These are phyloP conservation scores for Vanderwaltozyma polyspora DNA, from an alignment of 805 yeast species.

Conservation along the genomic window DNA sequence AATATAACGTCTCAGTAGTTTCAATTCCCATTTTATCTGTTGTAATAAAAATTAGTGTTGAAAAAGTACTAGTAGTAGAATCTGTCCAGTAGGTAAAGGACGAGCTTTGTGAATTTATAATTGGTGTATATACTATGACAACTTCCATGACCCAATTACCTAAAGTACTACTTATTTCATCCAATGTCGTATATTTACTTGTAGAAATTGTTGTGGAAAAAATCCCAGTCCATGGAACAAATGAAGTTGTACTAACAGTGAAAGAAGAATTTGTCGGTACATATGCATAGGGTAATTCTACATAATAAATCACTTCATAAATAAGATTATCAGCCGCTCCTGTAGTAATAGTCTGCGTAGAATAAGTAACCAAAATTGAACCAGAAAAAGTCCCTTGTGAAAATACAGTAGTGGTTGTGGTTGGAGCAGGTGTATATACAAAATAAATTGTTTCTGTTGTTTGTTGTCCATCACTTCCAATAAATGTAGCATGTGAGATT, in stretches of 20 bases:
- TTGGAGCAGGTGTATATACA: neutral
- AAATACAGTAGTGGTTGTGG: neutral
- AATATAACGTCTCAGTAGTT: neutral
- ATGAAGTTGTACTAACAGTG: conserved; percentile 1
- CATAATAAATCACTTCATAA: neutral
- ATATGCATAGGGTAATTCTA: neutral
- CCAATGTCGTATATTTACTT: neutral
- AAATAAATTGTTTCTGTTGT: neutral
- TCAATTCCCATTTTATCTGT: conserved; percentile 5
- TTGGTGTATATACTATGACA: neutral
- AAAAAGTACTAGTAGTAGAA: conserved; percentile 1
- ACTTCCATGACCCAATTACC: neutral
- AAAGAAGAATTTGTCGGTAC: neutral
- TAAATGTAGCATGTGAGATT: neutral
- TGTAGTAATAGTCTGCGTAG: neutral
- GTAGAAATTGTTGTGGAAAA: neutral
- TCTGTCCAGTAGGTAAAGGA: neutral
- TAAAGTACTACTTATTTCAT: neutral
- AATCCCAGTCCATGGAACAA: too few species aligned
- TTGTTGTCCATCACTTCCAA: neutral
- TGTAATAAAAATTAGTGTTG: conserved; percentile 2
- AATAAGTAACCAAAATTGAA: neutral
- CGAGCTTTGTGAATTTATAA: neutral
- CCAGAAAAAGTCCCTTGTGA: neutral
- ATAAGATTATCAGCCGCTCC: neutral